Percentiles rank a stretch among this genome's conserved stretches.
phyloP scores from a whole-genome alignment of 169 alveolate genomes.

The Plasmodium falciparum region DNA sequence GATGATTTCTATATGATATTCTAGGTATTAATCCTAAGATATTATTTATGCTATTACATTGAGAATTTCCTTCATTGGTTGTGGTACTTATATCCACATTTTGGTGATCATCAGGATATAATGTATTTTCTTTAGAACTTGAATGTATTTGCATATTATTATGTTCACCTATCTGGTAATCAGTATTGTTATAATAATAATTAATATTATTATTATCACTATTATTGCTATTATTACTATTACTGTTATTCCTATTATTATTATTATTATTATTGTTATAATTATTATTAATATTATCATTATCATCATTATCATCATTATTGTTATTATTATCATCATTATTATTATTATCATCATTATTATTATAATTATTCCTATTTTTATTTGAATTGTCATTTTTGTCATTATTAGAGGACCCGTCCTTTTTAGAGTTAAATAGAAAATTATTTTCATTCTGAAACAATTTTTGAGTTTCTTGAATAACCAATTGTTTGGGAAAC shows the following conservation, averaged over 20 bases:
- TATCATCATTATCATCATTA: conserved; percentile 11
- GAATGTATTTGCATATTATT: conserved; percentile 14
- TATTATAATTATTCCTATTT: conserved; percentile 7
- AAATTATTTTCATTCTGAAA: conserved; percentile 18
- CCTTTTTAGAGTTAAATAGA: conserved; percentile 1
- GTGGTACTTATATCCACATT: conserved; percentile 36
- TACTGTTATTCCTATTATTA: too few relatives aligned
- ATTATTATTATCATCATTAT: not conserved
- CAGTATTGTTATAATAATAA: conserved; percentile 1
- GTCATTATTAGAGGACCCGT: not conserved
- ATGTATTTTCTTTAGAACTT: conserved; percentile 19
- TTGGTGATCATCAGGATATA: conserved; percentile 30
- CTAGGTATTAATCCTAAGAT: conserved; percentile 52
- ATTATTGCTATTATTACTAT: not conserved
- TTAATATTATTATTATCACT: not conserved
- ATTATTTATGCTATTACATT: conserved; percentile 63
- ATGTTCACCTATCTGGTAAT: conserved; percentile 19
- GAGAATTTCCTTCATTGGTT: conserved; percentile 71
- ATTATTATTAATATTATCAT: conserved; percentile 5
- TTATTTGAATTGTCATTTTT: conserved; percentile 8
- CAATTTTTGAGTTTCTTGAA: conserved; percentile 42
- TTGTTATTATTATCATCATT: not conserved
- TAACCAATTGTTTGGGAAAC: conserved; percentile 61
- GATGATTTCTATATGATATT: conserved; percentile 77
- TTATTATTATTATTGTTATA: not conserved